Evolutionary conservation across 73 alveolate genomes (phyloP).

Genomic region (Paraurostyla sp.): DNA sequence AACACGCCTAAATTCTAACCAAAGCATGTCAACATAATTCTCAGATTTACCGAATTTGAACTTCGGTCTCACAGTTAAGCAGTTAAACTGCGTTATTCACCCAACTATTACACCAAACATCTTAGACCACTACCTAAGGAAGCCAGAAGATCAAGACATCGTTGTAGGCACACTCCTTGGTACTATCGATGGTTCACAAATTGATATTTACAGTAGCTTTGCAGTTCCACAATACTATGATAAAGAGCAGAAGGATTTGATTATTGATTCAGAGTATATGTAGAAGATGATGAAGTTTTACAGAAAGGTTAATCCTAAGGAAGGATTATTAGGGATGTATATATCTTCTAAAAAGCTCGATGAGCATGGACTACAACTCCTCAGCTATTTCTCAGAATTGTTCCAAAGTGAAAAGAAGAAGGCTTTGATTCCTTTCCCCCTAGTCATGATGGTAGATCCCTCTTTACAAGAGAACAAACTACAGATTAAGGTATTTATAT

Average conservation of each 20-base stretch:
- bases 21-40: conserved; percentile 10
- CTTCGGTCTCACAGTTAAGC: conserved; percentile 60
- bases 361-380: conserved; percentile 36
- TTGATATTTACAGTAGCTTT: conserved; percentile 44
- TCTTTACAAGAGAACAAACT: conserved; percentile 21
- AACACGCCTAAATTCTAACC: background rate
- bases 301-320: conserved; percentile 41
- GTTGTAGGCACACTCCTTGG: conserved; percentile 68
- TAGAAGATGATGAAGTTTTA: conserved; percentile 61
- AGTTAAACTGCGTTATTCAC: conserved; percentile 47
- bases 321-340: conserved; percentile 55
- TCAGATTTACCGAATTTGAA: conserved; percentile 67
- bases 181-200: conserved; percentile 44
- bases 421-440: conserved; percentile 44
- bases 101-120: conserved; percentile 55
- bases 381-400: conserved; percentile 14
- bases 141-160: conserved; percentile 47
- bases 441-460: conserved; percentile 67
- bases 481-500: conserved; percentile 23
- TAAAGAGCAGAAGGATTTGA: conserved; percentile 1
- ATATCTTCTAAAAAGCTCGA: conserved; percentile 38
- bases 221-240: conserved; percentile 61
- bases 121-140: conserved; percentile 67
- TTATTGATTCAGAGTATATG: conserved; percentile 45
- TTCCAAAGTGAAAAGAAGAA: conserved; percentile 48